These are phyloP conservation scores for Stagonosporopsis vannaccii DNA, from an alignment of 2,329 filamentous ascomycete species.

Conservation along the genomic window DNA sequence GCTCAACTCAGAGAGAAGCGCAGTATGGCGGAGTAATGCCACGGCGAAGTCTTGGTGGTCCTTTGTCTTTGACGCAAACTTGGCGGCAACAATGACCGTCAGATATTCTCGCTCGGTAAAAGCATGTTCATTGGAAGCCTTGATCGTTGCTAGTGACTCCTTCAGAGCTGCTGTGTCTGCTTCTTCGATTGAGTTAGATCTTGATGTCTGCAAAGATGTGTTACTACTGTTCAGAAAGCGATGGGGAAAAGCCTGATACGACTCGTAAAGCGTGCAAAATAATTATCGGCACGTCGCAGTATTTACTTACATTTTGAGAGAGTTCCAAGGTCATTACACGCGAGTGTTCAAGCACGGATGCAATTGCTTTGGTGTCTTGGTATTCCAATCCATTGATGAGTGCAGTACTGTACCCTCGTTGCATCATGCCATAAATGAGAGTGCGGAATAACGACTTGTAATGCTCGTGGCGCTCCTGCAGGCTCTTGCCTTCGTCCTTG, in stretches of 20 bases:
- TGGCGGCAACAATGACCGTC: conserved; percentile 42
- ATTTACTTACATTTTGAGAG: conserved; percentile 26
- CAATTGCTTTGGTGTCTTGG: conserved; percentile 66
- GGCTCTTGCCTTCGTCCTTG: conserved; percentile 27
- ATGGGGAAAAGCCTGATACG: not conserved
- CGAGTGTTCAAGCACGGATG: conserved; percentile 30
- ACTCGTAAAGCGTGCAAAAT: not conserved
- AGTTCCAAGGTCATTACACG: conserved; percentile 28
- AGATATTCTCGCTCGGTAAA: conserved; percentile 48
- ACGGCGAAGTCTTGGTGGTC: conserved; percentile 42
- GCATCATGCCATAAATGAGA: conserved; percentile 64
- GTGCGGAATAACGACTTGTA: conserved; percentile 48
- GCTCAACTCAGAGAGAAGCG: conserved; percentile 52
- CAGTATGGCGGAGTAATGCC: conserved; percentile 54
- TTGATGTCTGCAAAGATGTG: conserved; percentile 1
- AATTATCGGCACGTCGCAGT: not conserved
- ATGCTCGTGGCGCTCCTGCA: conserved; percentile 30
- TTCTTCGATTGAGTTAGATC: conserved; percentile 2
- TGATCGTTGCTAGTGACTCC: conserved; percentile 30
- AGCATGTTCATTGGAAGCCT: conserved; percentile 24
- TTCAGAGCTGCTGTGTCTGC: conserved; percentile 27
- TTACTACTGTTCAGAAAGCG: not conserved
- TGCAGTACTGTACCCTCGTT: conserved; percentile 66
- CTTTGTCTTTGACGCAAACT: conserved; percentile 41
- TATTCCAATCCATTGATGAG: conserved; percentile 70